phyloP scores from a whole-genome alignment of 2,329 filamentous ascomycete genomes.

The Biscogniauxia marginata region DNA sequence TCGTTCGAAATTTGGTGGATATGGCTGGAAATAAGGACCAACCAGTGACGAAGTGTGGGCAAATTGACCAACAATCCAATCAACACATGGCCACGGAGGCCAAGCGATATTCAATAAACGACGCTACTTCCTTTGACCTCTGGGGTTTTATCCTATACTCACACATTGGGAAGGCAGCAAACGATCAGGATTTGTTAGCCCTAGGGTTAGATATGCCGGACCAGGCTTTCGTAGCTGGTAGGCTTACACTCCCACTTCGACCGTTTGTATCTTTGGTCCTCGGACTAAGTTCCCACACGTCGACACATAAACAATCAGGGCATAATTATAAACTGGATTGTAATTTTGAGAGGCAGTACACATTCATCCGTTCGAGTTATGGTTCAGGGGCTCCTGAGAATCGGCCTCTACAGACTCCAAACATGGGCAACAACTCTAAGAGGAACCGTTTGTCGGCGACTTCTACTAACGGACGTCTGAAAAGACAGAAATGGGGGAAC shows the following conservation, averaged over 20 bases:
- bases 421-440: not conserved
- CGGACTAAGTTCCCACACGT: not conserved
- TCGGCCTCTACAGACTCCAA: not conserved
- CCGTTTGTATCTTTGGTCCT: slow-evolving; percentile 18
- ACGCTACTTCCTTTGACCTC: not conserved
- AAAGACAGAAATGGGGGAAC: slow-evolving; percentile 1
- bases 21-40: not conserved
- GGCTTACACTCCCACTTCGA: slow-evolving; percentile 11
- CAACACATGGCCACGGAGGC: not conserved
- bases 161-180: slow-evolving; percentile 14
- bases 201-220: slow-evolving; percentile 11
- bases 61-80: not conserved
- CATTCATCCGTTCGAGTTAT: not conserved
- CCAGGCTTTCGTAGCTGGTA: not conserved
- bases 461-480: not conserved
- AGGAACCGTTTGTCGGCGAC: not conserved
- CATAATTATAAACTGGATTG: not conserved
- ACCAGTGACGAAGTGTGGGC: not conserved
- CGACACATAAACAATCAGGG: not conserved
- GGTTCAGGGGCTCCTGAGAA: not conserved
- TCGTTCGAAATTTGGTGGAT: not conserved
- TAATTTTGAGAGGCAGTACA: not conserved
- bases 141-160: slow-evolving; percentile 23
- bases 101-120: not conserved
- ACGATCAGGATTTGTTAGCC: slow-evolving; percentile 14